A percentile compares a stretch with the other conserved stretches of the same genome.
Conservation (phyloP, 345 rosid species). For the Heritiera littoralis region DNA sequence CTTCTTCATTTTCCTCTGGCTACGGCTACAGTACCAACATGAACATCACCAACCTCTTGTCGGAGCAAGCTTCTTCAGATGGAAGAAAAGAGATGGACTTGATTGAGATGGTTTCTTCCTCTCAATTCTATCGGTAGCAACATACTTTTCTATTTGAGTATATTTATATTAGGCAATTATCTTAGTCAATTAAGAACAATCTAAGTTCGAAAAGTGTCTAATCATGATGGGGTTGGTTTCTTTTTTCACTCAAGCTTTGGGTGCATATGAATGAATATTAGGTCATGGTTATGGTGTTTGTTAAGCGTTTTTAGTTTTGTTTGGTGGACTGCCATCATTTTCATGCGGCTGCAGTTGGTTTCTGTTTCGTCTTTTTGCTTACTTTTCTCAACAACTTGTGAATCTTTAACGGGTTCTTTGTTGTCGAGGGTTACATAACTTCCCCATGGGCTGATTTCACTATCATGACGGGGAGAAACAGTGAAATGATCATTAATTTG, state of each 20-base stretch:
- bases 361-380: neutral
- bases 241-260: neutral
- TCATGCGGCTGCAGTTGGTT: neutral
- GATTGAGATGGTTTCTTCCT: slow-evolving; percentile 89
- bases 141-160: slow-evolving; percentile 18
- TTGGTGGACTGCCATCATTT: neutral
- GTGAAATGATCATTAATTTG: too few relatives aligned
- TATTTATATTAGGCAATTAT: neutral
- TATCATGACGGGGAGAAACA: too few relatives aligned
- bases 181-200: neutral
- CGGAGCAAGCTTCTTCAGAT: slow-evolving; percentile 31
- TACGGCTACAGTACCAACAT: slow-evolving; percentile 14
- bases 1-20: slow-evolving; percentile 27
- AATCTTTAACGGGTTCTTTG: neutral
- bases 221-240: neutral
- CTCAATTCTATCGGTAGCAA: slow-evolving; percentile 39
- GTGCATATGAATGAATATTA: neutral
- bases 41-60: slow-evolving; percentile 19
- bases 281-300: neutral
- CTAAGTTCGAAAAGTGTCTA: neutral
- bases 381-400: neutral
- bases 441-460: too few relatives aligned
- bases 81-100: slow-evolving; percentile 79
- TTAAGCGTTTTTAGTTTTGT: neutral
- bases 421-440: neutral